Evolutionary conservation across 129 eudicot species (phyloP), one percentile per base, ranked within the genome.

Genomic region (Artemisia annua): DNA sequence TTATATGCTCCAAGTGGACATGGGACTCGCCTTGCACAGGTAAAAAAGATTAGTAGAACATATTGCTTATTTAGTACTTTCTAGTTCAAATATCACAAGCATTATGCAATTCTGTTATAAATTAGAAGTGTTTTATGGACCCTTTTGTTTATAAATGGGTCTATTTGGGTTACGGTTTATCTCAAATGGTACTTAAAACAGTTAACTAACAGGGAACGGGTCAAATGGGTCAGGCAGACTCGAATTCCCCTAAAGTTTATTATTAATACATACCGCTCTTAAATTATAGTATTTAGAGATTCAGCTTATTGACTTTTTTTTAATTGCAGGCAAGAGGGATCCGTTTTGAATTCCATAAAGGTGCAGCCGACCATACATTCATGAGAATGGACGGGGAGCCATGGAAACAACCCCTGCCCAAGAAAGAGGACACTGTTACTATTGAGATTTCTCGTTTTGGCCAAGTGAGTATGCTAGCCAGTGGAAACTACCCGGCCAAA

Each of bases 21-120:
- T 48, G 99, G 99, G 51, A 94, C 91, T 39, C 99, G 99, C 58
- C 97, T 94, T 64, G 99, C 99, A 75, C 99, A 95, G 99, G 99
- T 94, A 69, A 15, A 26, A 15, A 18, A 30, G 32, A 63, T 14
- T 10, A 5, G 20, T 4, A 5, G 13, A 11, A 24, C 35, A 59
- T 19, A 63, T 14, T 39, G 46, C 46, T 39, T 7, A 39, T 7
- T 39, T 39, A 39, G 46, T 39, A 39, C 10, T 6, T 39, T 39
- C 9, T 39, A 39, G 46, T 39, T 39, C 10, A 39, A 39, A 7
- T 39, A 39, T 39, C 46, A 39, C 10, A 39, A 7, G 44, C 10
- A 39, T 39, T 39, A 39, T 7, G 46, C 46, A 0, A 7, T 1
- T 39, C 46, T 39, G 46, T 39, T 39, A 39, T 35, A 39, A 39